A percentile compares a stretch with the other conserved stretches of the same genome.
phyloP scores from a whole-genome alignment of 2,329 filamentous ascomycete genomes.

The Exophiala dermatitidis region DNA sequence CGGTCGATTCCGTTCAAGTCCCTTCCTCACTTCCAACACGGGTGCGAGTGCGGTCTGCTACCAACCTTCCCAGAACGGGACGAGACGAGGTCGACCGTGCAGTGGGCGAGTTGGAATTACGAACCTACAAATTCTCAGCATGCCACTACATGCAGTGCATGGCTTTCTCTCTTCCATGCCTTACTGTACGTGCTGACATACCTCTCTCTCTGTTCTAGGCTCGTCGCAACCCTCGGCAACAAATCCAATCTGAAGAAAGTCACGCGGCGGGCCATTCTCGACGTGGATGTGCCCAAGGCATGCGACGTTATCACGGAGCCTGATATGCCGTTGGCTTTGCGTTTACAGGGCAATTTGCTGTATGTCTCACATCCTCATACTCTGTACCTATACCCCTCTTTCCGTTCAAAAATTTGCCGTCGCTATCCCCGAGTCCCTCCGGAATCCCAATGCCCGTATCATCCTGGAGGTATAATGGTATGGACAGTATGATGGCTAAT shows the following conservation, averaged over 20 bases:
- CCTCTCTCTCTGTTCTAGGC: slow-evolving; percentile 52
- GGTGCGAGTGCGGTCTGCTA: no score
- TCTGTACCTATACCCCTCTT: neutral
- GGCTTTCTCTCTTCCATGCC: neutral
- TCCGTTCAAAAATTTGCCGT: slow-evolving; percentile 57
- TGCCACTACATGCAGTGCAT: no score
- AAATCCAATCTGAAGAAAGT: slow-evolving; percentile 65
- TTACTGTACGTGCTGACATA: neutral
- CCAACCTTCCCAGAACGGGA: no score
- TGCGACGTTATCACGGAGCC: slow-evolving; percentile 82
- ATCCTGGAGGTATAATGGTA: no score
- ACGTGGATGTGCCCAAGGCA: slow-evolving; percentile 78
- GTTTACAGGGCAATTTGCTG: slow-evolving; percentile 83
- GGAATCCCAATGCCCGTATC: no score
- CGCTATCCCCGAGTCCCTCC: no score
- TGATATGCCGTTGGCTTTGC: slow-evolving; percentile 78
- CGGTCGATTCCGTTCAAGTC: no score
- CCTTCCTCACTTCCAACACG: neutral
- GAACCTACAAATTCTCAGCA: no score
- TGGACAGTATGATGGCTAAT: no score
- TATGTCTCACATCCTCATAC: slow-evolving; percentile 33
- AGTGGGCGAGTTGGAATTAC: no score
- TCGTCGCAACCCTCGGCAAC: slow-evolving; percentile 78
- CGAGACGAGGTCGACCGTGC: no score
- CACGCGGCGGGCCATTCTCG: slow-evolving; percentile 76